phyloP scores from a whole-genome alignment of 2,329 filamentous ascomycete species.

The Aspergillus sp. region DNA sequence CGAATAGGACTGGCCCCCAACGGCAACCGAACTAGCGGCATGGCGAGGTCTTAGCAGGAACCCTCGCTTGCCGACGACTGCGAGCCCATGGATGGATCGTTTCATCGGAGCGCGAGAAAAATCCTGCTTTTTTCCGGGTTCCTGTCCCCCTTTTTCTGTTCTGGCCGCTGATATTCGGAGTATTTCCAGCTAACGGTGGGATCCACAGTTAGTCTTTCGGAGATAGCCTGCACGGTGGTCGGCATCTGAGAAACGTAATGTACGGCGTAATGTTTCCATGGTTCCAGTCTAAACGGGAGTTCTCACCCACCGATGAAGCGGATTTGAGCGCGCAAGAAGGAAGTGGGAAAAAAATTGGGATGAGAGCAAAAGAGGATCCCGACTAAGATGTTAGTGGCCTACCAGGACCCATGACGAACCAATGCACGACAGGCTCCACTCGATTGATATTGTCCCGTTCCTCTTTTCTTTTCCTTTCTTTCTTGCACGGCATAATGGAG shows the following conservation, averaged over 20 bases:
- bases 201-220: not conserved
- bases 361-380: too few relatives aligned
- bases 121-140: not conserved
- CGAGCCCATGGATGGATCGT: too few relatives aligned
- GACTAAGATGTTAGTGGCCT: too few relatives aligned
- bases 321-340: too few relatives aligned
- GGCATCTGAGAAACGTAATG: not conserved
- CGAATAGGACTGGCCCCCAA: not conserved
- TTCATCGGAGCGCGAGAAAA: not conserved
- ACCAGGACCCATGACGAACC: slow-evolving; percentile 4
- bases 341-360: too few relatives aligned
- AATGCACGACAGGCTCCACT: slow-evolving; percentile 17
- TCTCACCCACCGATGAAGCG: slow-evolving; percentile 5
- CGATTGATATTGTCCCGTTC: slow-evolving; percentile 13
- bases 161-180: not conserved
- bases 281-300: slow-evolving; percentile 16
- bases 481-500: slow-evolving; percentile 3
- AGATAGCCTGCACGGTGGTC: not conserved
- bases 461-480: slow-evolving; percentile 14
- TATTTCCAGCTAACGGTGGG: not conserved
- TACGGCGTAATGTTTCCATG: slow-evolving; percentile 13
- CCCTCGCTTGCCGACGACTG: not conserved
- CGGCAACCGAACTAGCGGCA: not conserved
- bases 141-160: not conserved
- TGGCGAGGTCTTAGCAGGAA: not conserved